Base-by-base conservation (phyloP, 179 eudicot genomes). In the Amaranthus tricolor region DNA sequence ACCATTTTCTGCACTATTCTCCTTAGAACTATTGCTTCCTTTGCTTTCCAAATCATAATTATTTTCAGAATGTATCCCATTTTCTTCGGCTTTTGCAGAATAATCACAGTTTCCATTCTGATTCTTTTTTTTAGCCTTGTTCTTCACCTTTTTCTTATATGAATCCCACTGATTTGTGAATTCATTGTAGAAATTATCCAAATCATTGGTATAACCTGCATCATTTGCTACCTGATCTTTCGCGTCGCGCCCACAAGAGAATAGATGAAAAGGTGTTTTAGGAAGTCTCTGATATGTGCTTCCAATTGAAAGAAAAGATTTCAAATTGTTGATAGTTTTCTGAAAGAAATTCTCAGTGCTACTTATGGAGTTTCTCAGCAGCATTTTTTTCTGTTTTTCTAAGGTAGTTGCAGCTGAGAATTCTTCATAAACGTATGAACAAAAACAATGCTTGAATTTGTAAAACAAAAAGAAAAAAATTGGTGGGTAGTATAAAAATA, bases 271-370 rank as follows among this genome's bases (percentile, higher is more conserved):
- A 9, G 87, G 83, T 17, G 67, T 82, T 76, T 88, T 86, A 51
- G 91, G 87, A 5, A 88, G 83, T 60, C 72, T 80, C 60, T 85
- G 82, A 72, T 86, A 88, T 45, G 79, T 60, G 14, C 19, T 80
- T 4, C 77, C 70, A 4, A 73, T 78, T 6, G 83, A 71, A 43
- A 88, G 52, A 24, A 86, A 80, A 5, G 85, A 79, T 70, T 82
- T 88, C 79, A 88, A 68, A 74, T 43, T 78, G n/a, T 80, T 62
- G 5, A 88, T 12, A 16, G 89, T 85, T 71, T 70, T 86, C 59
- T 76, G 75, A 64, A 88, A 78, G 75, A 88, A 79, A 72, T 81
- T 88, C 82, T 86, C 85, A 80, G 89, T 84, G 74, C 54, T 75
- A 59, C 85, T 84, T 56, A 84, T 77, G 47, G 91, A 79, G 82